A percentile compares a stretch with the other conserved stretches of the same genome.
Evolutionary conservation across 2,329 filamentous ascomycete genomes (phyloP).

Genomic region (Nigrograna mackinnonii): DNA sequence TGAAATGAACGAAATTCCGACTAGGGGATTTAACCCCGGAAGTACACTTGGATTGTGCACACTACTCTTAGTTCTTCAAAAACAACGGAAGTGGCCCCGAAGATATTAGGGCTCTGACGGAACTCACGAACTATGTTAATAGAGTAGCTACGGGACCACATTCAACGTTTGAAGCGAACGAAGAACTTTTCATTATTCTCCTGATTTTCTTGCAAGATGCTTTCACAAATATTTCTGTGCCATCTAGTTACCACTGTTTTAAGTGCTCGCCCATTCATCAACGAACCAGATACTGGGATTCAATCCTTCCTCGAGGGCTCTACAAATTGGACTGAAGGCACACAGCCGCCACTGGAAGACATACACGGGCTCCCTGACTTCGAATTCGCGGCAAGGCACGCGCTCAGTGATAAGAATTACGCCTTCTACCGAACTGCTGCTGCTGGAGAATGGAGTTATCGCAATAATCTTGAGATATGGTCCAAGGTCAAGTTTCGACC

Average conservation of each 20-base stretch:
- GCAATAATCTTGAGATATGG: slow-evolving; percentile 57
- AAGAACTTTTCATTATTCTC: no score
- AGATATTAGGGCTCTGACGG: no score
- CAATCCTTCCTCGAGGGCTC: slow-evolving; percentile 20
- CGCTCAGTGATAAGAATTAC: slow-evolving; percentile 52
- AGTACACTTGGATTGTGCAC: no score
- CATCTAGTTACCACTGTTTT: slow-evolving; percentile 8
- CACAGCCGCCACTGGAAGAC: slow-evolving; percentile 47
- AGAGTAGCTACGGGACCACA: no score
- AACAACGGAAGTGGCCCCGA: no score
- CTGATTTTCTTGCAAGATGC: no score
- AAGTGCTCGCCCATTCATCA: slow-evolving; percentile 35
- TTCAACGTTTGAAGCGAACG: no score
- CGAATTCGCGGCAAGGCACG: slow-evolving; percentile 55
- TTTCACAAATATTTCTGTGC: not conserved
- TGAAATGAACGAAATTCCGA: no score
- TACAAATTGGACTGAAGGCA: slow-evolving; percentile 22
- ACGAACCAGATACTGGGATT: slow-evolving; percentile 41
- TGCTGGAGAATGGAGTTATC: slow-evolving; percentile 59
- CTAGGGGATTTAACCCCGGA: no score
- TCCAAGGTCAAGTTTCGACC: slow-evolving; percentile 44
- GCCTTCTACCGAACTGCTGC: slow-evolving; percentile 63
- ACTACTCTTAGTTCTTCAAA: no score
- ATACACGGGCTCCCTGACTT: slow-evolving; percentile 59
- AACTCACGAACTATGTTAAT: no score